Evolutionary conservation across 305 asterid species (phyloP).

Genomic region (Fraxinus xanthoxyloides): DNA sequence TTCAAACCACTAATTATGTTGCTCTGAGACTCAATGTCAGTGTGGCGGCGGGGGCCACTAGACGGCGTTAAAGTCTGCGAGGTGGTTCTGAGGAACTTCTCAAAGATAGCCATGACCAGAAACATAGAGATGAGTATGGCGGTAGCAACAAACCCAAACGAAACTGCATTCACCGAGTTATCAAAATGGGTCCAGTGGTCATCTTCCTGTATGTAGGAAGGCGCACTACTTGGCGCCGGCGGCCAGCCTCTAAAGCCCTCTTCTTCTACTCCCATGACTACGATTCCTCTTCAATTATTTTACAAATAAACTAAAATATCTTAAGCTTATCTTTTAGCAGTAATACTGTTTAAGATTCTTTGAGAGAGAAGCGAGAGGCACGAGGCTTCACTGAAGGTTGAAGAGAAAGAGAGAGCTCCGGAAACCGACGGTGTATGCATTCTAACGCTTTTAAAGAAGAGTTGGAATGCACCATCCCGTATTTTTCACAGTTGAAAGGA

Average conservation of each 20-base stretch:
- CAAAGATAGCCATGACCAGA: conserved; percentile 86
- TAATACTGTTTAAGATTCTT: not conserved
- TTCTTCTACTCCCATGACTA: conserved; percentile 52
- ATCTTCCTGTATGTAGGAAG: conserved; percentile 54
- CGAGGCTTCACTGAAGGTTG: not conserved
- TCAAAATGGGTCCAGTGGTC: conserved; percentile 87
- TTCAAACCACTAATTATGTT: conserved; percentile 29
- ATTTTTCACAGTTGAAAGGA: not conserved
- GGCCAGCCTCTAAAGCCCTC: conserved; percentile 58
- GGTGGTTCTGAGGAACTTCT: conserved; percentile 61
- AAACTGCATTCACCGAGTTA: conserved; percentile 74
- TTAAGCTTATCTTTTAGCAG: not conserved
- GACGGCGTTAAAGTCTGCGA: conserved; percentile 50
- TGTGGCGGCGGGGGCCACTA: conserved; percentile 29
- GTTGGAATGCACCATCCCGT: not conserved
- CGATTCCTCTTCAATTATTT: not conserved
- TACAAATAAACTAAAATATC: not conserved
- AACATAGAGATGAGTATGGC: conserved; percentile 88
- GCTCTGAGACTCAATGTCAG: conserved; percentile 54
- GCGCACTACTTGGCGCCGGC: conserved; percentile 65
- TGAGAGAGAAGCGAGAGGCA: not conserved
- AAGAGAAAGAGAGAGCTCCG: not conserved
- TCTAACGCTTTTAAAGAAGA: not conserved
- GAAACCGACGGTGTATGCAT: not conserved
- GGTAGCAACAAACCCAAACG: conserved; percentile 84